These are phyloP conservation scores for Metschnikowia santaceciliae DNA, from an alignment of 805 yeast genomes.

Conservation along the genomic window DNA sequence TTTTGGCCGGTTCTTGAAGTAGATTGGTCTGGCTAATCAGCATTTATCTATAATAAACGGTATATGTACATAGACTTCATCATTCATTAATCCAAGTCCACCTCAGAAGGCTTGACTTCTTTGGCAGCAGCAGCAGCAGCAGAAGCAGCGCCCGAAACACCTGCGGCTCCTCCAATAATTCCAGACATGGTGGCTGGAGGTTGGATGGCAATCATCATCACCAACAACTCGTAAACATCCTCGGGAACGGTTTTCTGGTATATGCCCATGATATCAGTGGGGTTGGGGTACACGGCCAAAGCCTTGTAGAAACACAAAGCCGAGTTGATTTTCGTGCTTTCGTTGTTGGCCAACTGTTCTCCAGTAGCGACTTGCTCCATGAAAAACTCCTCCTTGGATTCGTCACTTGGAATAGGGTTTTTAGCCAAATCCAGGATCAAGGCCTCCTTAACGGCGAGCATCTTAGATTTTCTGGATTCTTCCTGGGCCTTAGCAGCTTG, in stretches of 20 bases:
- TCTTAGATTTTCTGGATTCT: conserved; percentile 55
- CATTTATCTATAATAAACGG: conserved; percentile 1
- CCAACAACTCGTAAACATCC: conserved; percentile 75
- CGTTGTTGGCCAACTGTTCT: conserved; percentile 67
- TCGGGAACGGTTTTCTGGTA: conserved; percentile 87
- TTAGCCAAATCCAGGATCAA: conserved; percentile 60
- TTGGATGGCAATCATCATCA: conserved; percentile 83
- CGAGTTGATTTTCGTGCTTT: conserved; percentile 71
- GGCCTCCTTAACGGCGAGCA: conserved; percentile 56
- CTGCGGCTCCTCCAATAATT: conserved; percentile 45
- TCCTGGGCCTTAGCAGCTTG: conserved; percentile 51
- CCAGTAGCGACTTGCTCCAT: conserved; percentile 80
- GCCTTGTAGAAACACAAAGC: conserved; percentile 94
- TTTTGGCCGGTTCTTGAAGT: no score
- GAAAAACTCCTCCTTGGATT: conserved; percentile 69
- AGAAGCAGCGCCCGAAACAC: conserved; percentile 23
- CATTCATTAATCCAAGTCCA: conserved; percentile 17
- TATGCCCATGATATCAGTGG: conserved; percentile 83
- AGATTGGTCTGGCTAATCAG: background rate
- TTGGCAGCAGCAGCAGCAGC: conserved; percentile 23
- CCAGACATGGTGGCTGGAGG: conserved; percentile 81
- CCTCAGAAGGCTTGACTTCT: conserved; percentile 16
- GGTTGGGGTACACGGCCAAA: conserved; percentile 88
- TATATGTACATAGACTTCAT: conserved; percentile 4
- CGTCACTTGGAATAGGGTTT: conserved; percentile 72